Base-by-base conservation (phyloP, 1,284 basidiomycete species). In the Phlebopus sp. region DNA sequence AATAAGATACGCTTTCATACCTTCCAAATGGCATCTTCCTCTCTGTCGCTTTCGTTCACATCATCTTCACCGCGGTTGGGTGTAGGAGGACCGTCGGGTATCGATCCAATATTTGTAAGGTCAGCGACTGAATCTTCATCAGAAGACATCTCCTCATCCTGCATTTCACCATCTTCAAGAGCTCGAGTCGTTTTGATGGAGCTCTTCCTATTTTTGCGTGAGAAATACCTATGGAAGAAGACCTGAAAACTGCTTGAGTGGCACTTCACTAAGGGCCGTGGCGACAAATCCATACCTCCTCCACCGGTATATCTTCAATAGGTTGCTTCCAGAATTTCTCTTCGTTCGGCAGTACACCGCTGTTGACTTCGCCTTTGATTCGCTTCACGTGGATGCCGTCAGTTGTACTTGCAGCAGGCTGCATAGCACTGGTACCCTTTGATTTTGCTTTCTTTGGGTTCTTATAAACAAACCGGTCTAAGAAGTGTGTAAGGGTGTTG, bases 401-500 rank as follows among this genome's bases (percentile, higher is more conserved):
- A 14, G 75, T 52, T 2, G 79, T 78, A 44, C 77, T 79, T 2
- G 88, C 86, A 6, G 85, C 82, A n/a, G 94, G 94, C 70, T 99
- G 97, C 97, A 99, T 99, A 53, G 90, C 89, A 51, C 88, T 91
- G 2, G 84, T 78, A 18, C 93, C 90, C 55, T 86, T 89, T 3
- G 81, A 70, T 37, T 78, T 82, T 0, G 68, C 63, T 69, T 95
- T 92, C 75, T 98, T 99, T 2, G 95, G 89, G 66, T 98, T 98
- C 64, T 94, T 92, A 76, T 94, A 98, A 25, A 98, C 90, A 55
- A 82, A 84, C 3, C 83, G 74, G 61, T 96, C 93, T 29, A 96
- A 76, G 77, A 97, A 96, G 59, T 92, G 92, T 1, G 91, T 86
- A 15, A 98, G 81, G 0, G 94, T 96, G 73, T 97, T 94, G 49